Base-by-base conservation (phyloP, 2,329 filamentous ascomycete species). In the Hypoxylon sp. region DNA sequence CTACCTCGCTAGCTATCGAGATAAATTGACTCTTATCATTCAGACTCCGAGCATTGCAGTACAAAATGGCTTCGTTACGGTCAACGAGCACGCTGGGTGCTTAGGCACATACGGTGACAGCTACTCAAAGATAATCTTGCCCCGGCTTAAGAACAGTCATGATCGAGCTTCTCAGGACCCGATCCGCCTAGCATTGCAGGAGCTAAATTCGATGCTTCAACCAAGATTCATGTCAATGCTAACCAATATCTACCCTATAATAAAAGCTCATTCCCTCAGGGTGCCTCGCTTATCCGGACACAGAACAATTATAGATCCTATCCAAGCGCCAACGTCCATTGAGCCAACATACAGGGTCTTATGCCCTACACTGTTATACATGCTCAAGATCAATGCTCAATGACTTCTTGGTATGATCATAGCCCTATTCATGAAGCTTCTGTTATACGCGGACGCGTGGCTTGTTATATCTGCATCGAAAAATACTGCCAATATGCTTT, bases 181-280 rank as follows among this genome's bases (percentile, higher is more conserved):
- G 22, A 39, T 58, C 19, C 29, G 46, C 31, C 55, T 46, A 44
- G 44, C 44, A 31, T 58, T 39, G 24, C 31, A 37, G 44, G 11
- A 31, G 31, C 31, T 29, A 11, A 29, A 19, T 31, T 22, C 24
- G n/a, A 57, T 22, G 9, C 17, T 50, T 33, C 33, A 50, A 50
- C 19, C 37, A 9, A 39, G 50, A 22, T 26, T 50, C 35, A 31
- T 31, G 19, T 56, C 17, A 22, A 47, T 44, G n/a, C 35, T 31
- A 10, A 26, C 46, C 22, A 47, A 8, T 22, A 44, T 1, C 17
- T 9, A 17, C 5, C 13, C 11, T 29, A 22, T 46, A 26, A 46
- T 10, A 56, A 11, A 11, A 47, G 13, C 19, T 37, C 24, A 46
- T 19, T 47, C 13, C 13, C 35, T 14, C 35, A 1, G 14, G 13